Evolutionary conservation across 257 asterid species (phyloP).

Genomic region (Capsicum chinense): DNA sequence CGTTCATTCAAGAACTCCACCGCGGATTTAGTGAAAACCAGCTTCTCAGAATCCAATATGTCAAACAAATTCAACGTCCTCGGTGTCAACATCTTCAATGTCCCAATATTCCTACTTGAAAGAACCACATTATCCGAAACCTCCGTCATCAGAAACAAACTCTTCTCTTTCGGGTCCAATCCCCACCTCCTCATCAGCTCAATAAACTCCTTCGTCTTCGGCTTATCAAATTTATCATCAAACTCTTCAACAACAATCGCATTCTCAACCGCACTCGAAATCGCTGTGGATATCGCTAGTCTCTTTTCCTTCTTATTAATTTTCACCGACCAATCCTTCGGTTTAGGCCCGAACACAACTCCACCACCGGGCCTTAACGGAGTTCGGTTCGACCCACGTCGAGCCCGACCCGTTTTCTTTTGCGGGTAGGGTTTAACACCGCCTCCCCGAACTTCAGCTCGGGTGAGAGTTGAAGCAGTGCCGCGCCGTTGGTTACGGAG

Average conservation of each 20-base stretch:
- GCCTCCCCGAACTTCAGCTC: conserved; percentile 93
- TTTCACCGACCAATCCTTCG: conserved; percentile 89
- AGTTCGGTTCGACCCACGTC: conserved; percentile 86
- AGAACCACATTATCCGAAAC: conserved; percentile 71
- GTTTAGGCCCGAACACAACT: conserved; percentile 90
- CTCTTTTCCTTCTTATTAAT: conserved; percentile 86
- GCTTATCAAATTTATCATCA: conserved; percentile 75
- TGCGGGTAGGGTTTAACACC: conserved; percentile 85
- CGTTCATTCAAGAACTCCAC: conserved; percentile 81
- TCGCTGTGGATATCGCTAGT: conserved; percentile 86
- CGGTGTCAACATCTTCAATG: conserved; percentile 88
- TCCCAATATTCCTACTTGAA: conserved; percentile 77
- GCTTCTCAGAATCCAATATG: conserved; percentile 77
- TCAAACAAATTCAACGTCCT: conserved; percentile 90
- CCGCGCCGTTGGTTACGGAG: conserved; percentile 92
- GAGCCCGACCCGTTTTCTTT: conserved; percentile 90
- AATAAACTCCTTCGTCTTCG: conserved; percentile 81
- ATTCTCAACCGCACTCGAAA: conserved; percentile 72
- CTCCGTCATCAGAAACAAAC: conserved; percentile 74
- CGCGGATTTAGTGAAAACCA: conserved; percentile 75
- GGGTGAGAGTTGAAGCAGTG: conserved; percentile 94
- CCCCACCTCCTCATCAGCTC: conserved; percentile 81
- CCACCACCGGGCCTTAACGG: conserved; percentile 99
- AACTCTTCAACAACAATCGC: conserved; percentile 88
- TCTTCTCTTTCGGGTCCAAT: conserved; percentile 84